A percentile compares a stretch with the other conserved stretches of the same genome.
Conservation (phyloP, 2,329 filamentous ascomycete genomes). For the Mariannaea sp. region DNA sequence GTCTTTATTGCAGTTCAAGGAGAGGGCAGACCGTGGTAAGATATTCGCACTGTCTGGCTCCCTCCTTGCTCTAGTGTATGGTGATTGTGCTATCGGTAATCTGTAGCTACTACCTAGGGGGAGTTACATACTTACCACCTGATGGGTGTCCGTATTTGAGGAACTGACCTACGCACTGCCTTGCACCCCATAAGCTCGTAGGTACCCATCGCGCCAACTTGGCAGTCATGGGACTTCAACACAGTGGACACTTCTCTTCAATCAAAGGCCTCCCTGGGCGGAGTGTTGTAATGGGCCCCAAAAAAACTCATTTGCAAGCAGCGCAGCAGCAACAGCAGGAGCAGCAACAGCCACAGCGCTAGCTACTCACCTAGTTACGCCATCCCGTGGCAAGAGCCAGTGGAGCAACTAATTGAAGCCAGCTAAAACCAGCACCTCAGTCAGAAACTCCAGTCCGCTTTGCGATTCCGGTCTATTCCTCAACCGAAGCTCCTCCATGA, state of each 20-base stretch:
- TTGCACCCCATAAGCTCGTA: too few species aligned
- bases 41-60: constrained; percentile 28
- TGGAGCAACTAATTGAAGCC: constrained; percentile 10
- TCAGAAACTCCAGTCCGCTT: constrained; percentile 28
- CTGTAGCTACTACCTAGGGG: too few species aligned
- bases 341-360: background rate
- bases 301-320: background rate
- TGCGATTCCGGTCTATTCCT: constrained; percentile 14
- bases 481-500: constrained; percentile 30
- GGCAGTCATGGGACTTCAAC: background rate
- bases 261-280: background rate
- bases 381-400: constrained; percentile 2
- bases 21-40: background rate
- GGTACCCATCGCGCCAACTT: too few species aligned
- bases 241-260: constrained; percentile 13
- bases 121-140: too few species aligned
- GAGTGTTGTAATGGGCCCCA: constrained; percentile 18
- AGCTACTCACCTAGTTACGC: background rate
- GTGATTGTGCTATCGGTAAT: too few species aligned
- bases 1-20: too few species aligned
- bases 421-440: constrained; percentile 23
- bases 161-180: too few species aligned
- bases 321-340: background rate
- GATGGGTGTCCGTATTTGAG: too few species aligned
- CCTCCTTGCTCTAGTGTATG: too few species aligned